Percentiles rank a stretch among this genome's conserved stretches.
These are phyloP conservation scores for Gastrolobium bilobum DNA, from an alignment of 306 rosid species.

Conservation along the genomic window DNA sequence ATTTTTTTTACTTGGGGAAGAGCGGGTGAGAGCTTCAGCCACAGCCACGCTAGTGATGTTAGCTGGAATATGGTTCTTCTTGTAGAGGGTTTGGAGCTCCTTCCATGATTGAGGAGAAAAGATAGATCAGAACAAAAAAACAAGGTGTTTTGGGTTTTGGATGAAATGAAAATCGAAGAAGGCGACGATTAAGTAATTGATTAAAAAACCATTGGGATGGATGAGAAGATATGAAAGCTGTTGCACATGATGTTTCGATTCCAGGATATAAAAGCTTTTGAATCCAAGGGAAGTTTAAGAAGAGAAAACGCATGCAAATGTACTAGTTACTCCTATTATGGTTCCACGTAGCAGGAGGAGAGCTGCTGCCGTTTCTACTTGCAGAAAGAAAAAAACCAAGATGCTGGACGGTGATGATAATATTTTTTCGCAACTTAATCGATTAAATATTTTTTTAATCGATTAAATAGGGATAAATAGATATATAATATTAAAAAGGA, in stretches of 20 bases:
- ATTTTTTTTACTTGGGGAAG: conserved; percentile 58
- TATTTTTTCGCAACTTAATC: too few relatives aligned
- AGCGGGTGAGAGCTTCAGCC: conserved; percentile 78
- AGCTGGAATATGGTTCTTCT: conserved; percentile 93
- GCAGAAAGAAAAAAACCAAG: too few relatives aligned
- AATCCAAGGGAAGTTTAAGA: too few relatives aligned
- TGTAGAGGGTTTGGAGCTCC: conserved; percentile 86
- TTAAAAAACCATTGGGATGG: conserved; percentile 79
- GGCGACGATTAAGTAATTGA: neutral
- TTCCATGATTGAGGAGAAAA: conserved; percentile 57
- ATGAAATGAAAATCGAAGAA: neutral
- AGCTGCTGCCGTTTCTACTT: too few relatives aligned
- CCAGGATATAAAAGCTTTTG: conserved; percentile 72
- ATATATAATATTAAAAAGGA: too few relatives aligned
- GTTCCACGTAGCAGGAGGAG: too few relatives aligned
- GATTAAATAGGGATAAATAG: too few relatives aligned
- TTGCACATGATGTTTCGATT: conserved; percentile 96
- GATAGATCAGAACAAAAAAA: conserved; percentile 49
- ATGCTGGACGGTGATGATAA: too few relatives aligned
- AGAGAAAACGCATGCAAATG: too few relatives aligned
- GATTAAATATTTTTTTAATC: too few relatives aligned
- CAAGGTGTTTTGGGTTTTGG: conserved; percentile 60
- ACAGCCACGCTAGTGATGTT: conserved; percentile 84
- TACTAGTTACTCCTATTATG: too few relatives aligned
- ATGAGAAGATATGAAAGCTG: conserved; percentile 89